Evolutionary conservation across 495 filamentous ascomycete genomes (phyloP), one percentile per base, ranked within the genome.

Genomic region (Penicillium ucsense): DNA sequence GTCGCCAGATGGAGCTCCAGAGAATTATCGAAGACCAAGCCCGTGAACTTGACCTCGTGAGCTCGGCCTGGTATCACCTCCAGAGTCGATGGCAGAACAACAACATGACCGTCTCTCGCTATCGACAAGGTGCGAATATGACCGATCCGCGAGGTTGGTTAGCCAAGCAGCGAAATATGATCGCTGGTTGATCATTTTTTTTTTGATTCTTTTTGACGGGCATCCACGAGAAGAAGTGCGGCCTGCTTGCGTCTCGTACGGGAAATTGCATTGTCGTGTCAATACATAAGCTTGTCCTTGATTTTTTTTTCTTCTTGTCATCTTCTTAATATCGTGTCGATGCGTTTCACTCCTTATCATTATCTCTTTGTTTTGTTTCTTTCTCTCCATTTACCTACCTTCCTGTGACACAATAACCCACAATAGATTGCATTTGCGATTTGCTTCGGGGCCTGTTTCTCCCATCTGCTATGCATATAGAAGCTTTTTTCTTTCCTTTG

Each of bases 1-100:
- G 20, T 43, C 38, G 31, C 40, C 50, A 79, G 57, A 68, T 77
- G 55, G 72, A 76, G 55, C 79, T 85, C 36, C 69, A 82, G 48
- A 67, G 72, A 47, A 81, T 80, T 50, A 82, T 84, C 54, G 84
- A 83, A 47, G 74, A 88, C 38, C 78, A 86, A 60, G 53, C 65
- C 11, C 82, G 85, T 48, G 92, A 98, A 66, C 87, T 89, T 52
- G 73, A 71, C 43, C 79, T 97, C 64, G 88, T 98, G 49, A 74
- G 84, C 31, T 89, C 84, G 3, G 90, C 92, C 8, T 98, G 88
- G 87, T 94, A 95, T 65, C 88, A 95, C 54, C 77, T 96, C 36
- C 78, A 88, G 9, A 81, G 77, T 57, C 76, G 91, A 35, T 63
- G 95, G 51, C 90, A 96, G 68, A 89, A 85, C 66, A 94, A 90